These are phyloP conservation scores for Cladosporium sp. DNA, from an alignment of 2,329 filamentous ascomycete genomes.

Conservation along the genomic window DNA sequence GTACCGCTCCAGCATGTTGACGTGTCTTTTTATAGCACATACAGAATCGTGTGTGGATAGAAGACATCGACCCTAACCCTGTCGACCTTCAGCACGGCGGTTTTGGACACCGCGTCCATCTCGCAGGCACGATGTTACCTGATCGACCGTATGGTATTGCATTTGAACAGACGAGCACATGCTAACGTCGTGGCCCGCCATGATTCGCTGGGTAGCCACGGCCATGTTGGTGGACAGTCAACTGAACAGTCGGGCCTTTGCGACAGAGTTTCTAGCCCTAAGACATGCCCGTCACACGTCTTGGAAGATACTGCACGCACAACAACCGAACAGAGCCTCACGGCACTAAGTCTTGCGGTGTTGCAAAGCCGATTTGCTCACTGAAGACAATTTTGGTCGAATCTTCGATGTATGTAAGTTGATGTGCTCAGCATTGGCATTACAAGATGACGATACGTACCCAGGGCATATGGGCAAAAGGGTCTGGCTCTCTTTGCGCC, in stretches of 20 bases:
- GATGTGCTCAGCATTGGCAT: not conserved
- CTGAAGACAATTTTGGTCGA: not conserved
- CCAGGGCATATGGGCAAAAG: not conserved
- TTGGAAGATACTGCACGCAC: not conserved
- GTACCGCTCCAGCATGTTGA: too few relatives aligned
- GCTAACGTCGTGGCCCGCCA: too few relatives aligned
- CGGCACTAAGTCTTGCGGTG: not conserved
- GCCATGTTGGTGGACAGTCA: not conserved
- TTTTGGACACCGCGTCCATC: too few relatives aligned
- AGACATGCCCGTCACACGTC: not conserved
- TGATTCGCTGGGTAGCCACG: not conserved
- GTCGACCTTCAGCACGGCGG: too few relatives aligned
- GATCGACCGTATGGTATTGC: too few relatives aligned
- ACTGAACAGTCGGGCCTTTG: not conserved
- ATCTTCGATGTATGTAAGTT: not conserved
- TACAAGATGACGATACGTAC: not conserved
- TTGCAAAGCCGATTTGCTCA: not conserved
- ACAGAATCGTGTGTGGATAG: too few relatives aligned
- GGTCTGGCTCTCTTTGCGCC: conserved; percentile 3
- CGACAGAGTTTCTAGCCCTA: not conserved
- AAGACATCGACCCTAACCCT: too few relatives aligned
- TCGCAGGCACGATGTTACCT: too few relatives aligned
- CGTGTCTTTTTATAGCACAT: too few relatives aligned
- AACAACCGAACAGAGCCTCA: not conserved
- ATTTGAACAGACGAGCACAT: too few relatives aligned